These are phyloP conservation scores for Halophytophthora polymorphica DNA, from an alignment of 352 stramenopile species.

Conservation along the genomic window DNA sequence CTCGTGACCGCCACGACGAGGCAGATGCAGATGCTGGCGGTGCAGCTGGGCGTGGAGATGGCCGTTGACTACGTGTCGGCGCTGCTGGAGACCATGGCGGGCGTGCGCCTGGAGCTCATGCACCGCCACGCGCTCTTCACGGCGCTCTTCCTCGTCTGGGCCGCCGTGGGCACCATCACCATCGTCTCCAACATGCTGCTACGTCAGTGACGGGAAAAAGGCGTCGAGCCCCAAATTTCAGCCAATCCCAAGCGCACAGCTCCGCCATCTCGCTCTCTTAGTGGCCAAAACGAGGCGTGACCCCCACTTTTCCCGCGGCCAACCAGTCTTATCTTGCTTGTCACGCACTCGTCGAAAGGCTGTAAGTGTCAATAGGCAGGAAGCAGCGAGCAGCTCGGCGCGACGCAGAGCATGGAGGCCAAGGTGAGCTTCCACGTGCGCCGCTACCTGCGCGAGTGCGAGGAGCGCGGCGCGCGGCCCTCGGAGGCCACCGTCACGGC, in stretches of 20 bases:
- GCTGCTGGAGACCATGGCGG: slow-evolving; percentile 7
- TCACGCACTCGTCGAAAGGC: no score
- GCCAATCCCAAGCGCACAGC: no score
- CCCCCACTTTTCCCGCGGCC: no score
- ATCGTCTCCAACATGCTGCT: slow-evolving; percentile 5
- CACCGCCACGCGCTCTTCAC: slow-evolving; percentile 12
- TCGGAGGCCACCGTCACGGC: slow-evolving; percentile 59
- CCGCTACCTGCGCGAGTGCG: slow-evolving; percentile 78
- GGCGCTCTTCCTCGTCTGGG: slow-evolving; percentile 12
- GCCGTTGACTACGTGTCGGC: slow-evolving; percentile 15
- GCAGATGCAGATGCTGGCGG: slow-evolving; percentile 5
- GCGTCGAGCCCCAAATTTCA: no score
- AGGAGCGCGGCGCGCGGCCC: slow-evolving; percentile 51
- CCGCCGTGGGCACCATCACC: slow-evolving; percentile 4
- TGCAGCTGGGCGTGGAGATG: slow-evolving; percentile 9
- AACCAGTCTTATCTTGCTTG: no score
- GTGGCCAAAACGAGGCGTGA: no score
- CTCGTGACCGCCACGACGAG: background rate
- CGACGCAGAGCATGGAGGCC: slow-evolving; percentile 50
- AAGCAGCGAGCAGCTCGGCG: no score
- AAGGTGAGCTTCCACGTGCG: slow-evolving; percentile 88
- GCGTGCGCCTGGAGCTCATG: slow-evolving; percentile 10
- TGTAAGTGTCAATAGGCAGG: no score
- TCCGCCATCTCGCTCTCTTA: no score
- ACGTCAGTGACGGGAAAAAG: slow-evolving; percentile 1